Conservation (phyloP, 2,329 filamentous ascomycete genomes). For the Apiospora kogelbergensis region DNA sequence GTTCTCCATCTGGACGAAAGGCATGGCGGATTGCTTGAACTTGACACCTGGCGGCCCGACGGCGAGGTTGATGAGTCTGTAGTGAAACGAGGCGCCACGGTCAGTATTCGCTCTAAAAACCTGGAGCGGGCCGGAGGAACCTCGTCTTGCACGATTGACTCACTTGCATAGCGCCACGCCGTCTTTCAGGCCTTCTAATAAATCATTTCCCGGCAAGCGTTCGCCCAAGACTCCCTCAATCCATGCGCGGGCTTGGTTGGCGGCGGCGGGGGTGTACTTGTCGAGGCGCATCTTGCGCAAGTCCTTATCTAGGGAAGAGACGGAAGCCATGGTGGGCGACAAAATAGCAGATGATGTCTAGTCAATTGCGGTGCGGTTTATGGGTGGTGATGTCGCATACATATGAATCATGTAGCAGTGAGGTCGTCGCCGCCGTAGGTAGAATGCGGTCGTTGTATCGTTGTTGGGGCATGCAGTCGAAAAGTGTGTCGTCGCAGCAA, state of each 20-base stretch:
- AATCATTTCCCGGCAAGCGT: slow-evolving; percentile 68
- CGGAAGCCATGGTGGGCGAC: slow-evolving; percentile 73
- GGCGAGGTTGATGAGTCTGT: slow-evolving; percentile 78
- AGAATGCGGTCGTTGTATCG: neutral
- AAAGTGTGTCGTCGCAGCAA: neutral
- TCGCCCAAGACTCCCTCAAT: slow-evolving; percentile 81
- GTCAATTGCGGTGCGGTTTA: slow-evolving; percentile 4
- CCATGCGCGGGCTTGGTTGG: slow-evolving; percentile 81
- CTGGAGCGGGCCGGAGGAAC: neutral
- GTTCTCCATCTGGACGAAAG: slow-evolving; percentile 99
- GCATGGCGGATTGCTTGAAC: slow-evolving; percentile 92
- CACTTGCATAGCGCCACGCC: slow-evolving; percentile 92
- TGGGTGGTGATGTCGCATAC: neutral
- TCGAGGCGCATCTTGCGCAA: slow-evolving; percentile 89
- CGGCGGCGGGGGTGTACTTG: slow-evolving; percentile 88
- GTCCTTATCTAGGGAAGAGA: slow-evolving; percentile 91
- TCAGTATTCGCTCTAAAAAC: slow-evolving; percentile 20
- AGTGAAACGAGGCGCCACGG: neutral
- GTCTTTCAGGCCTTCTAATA: slow-evolving; percentile 85
- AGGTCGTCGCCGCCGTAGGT: neutral
- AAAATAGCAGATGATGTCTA: slow-evolving; percentile 12
- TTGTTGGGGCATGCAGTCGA: neutral
- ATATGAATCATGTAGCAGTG: neutral
- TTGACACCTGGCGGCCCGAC: slow-evolving; percentile 76
- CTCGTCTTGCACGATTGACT: slow-evolving; percentile 27